Conservation (phyloP, 2,329 filamentous ascomycete species). For the Cryphonectria radicalis region DNA sequence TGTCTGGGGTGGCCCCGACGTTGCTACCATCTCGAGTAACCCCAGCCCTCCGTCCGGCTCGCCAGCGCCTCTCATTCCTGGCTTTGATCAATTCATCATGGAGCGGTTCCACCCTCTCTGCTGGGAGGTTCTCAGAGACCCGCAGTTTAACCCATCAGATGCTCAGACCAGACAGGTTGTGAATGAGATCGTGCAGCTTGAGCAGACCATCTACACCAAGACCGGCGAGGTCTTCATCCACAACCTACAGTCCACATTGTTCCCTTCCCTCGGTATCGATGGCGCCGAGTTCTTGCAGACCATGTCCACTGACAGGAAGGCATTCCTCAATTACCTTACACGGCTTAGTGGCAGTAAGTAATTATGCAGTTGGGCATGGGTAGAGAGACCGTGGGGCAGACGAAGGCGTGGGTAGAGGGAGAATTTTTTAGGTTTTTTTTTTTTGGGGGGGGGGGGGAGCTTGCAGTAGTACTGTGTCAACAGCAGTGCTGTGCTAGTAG, state of each 20-base stretch:
- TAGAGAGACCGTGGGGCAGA: neutral
- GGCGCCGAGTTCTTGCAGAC: conserved; percentile 62
- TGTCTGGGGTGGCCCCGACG: conserved; percentile 88
- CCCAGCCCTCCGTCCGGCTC: conserved; percentile 54
- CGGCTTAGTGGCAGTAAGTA: conserved; percentile 39
- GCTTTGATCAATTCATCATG: conserved; percentile 91
- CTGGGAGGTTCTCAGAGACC: conserved; percentile 84
- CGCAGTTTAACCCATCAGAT: conserved; percentile 80
- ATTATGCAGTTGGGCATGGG: neutral
- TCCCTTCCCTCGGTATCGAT: conserved; percentile 67
- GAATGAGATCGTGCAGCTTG: conserved; percentile 82
- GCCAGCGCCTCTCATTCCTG: conserved; percentile 69
- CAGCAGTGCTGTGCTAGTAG: neutral
- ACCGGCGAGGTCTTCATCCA: conserved; percentile 81
- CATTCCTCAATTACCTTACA: conserved; percentile 66
- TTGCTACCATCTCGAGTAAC: conserved; percentile 60
- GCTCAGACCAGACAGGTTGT: conserved; percentile 88
- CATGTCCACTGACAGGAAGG: conserved; percentile 65
- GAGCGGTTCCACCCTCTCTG: conserved; percentile 85
- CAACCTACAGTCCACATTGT: conserved; percentile 66
- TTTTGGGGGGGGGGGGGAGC: neutral
- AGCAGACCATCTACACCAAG: conserved; percentile 90
- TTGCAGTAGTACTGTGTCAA: neutral
- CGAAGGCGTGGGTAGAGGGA: neutral
- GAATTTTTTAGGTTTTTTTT: neutral